Conservation (phyloP, 257 asterid genomes). For the Solanum appendiculatum region DNA sequence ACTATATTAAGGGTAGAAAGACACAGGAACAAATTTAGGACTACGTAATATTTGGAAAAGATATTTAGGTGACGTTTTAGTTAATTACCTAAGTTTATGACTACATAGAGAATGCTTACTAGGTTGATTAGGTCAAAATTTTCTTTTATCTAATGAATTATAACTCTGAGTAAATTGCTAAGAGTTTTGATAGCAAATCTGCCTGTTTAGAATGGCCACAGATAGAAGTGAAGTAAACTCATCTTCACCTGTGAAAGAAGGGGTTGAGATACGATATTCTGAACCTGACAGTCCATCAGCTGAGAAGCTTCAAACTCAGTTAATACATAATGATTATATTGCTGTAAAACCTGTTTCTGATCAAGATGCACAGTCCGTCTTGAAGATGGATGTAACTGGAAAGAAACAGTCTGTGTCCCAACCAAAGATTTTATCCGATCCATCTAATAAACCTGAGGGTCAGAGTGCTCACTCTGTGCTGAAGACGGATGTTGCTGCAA, state of each 20-base stretch:
- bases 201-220: slow-evolving; percentile 61
- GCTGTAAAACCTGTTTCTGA: slow-evolving; percentile 1
- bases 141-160: neutral
- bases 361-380: slow-evolving; percentile 4
- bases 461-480: neutral
- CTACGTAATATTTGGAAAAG: neutral
- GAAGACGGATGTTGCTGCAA: slow-evolving; percentile 7
- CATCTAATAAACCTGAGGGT: neutral
- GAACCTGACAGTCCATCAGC: slow-evolving; percentile 7
- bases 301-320: slow-evolving; percentile 14
- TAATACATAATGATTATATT: neutral
- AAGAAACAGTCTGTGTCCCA: slow-evolving; percentile 6
- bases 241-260: slow-evolving; percentile 21
- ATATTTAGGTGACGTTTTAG: neutral
- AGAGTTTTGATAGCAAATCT: slow-evolving; percentile 34
- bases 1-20: neutral
- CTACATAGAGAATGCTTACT: neutral
- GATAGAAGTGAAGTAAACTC: slow-evolving; percentile 33
- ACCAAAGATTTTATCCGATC: slow-evolving; percentile 12
- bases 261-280: slow-evolving; percentile 10
- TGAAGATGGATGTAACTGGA: slow-evolving; percentile 7
- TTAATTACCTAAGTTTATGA: neutral
- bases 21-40: neutral
- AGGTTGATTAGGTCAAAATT: neutral
- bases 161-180: neutral